Evolutionary conservation across 2,329 filamentous ascomycete species (phyloP), one percentile per base, ranked within the genome.

Genomic region (Elsinoe arachidis): DNA sequence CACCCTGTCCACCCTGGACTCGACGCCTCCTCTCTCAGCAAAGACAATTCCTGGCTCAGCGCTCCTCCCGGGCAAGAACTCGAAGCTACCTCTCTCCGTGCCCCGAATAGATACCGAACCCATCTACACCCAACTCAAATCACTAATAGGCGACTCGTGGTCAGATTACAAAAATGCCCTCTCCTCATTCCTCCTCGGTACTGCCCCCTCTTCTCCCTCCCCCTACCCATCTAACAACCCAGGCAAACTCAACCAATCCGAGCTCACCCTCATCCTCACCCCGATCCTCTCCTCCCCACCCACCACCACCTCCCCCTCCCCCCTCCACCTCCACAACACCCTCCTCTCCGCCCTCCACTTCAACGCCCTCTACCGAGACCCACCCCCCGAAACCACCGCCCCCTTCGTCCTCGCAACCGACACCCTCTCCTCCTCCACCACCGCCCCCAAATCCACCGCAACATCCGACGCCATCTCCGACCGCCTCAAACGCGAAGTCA

Each of bases 351-450:
- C 79, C 19, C 76, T 86, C 51, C 79, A 80, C 61, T 78, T 76
- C 19, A 86, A 86, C 63, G 73, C 78, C 19, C 72, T 78, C 30
- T 74, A 73, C 59, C 77, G 82, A 65, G 83, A 86, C 65, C 72
- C 79, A 33, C 83, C 83, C 56, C 78, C 81, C 58, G 62, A 65
- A 33, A 81, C 81, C 43, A 79, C 84, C 59, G 83, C 83, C 60
- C 78, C 76, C 63, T 86, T 81, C 80, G 83, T 86, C 49, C 79
- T 80, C 38, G 81, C 81, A 34, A 83, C 81, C 61, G 92, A 93
- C 61, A 96, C 92, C 15, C 84, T 83, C 51, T 84, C 74, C 39
- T 79, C 83, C 54, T 90, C 88, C 14, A 86, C 88, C 3, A 62
- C 61, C 37, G 63, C 65, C 3, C 23, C 49, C 1, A 57, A 41